Evolutionary conservation across 2,329 filamentous ascomycete genomes (phyloP).

Genomic region (Sporothrix globosa): DNA sequence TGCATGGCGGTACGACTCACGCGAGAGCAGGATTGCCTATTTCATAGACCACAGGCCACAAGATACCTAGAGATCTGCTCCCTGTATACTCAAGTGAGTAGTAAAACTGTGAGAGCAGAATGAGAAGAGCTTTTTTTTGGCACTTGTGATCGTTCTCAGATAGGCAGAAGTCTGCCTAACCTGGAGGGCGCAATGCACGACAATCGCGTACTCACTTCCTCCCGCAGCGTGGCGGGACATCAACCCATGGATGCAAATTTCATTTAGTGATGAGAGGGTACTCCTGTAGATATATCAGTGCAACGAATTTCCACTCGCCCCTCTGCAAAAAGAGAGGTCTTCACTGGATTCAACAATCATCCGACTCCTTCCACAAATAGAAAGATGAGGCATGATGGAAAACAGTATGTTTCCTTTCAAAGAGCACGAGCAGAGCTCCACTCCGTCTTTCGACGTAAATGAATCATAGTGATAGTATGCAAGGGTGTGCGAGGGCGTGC

Average conservation of each 20-base stretch:
- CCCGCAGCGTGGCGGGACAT: not conserved
- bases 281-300: not conserved
- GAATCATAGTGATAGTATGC: not conserved
- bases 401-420: not conserved
- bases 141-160: not conserved
- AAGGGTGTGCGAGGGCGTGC: not conserved
- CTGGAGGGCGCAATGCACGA: not conserved
- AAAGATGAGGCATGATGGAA: not conserved
- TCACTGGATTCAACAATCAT: not conserved
- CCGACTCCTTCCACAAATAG: not conserved
- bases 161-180: conserved; percentile 6
- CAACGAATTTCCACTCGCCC: not conserved
- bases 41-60: not conserved
- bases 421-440: not conserved
- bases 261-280: not conserved
- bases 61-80: not conserved
- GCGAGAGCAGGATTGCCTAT: not conserved
- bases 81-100: not conserved
- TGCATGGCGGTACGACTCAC: not conserved
- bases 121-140: not conserved
- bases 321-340: not conserved
- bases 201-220: not conserved
- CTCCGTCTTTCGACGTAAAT: not conserved
- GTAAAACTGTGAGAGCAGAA: not conserved
- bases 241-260: not conserved